Evolutionary conservation across 371 early-diverging fungal genomes (phyloP).

Genomic region (Rhizopus delemar): DNA sequence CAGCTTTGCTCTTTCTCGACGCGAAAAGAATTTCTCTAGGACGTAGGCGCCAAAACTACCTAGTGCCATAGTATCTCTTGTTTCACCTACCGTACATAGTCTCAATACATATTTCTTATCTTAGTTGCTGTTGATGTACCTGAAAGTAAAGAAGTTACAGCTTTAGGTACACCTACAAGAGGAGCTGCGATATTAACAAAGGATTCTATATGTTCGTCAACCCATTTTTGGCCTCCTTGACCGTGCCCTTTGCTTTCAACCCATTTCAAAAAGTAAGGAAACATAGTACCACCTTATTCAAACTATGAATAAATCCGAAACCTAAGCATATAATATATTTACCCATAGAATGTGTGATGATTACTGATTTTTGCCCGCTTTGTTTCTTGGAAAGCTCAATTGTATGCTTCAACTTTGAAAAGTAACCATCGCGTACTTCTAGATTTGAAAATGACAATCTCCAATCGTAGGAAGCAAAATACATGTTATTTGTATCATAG

Average conservation of each 20-base stretch:
- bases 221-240: conserved; percentile 79
- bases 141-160: conserved; percentile 71
- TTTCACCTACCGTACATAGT: conserved; percentile 59
- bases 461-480: conserved; percentile 94
- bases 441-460: conserved; percentile 79
- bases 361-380: conserved; percentile 63
- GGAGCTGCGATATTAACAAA: conserved; percentile 91
- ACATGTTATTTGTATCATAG: conserved; percentile 87
- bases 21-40: conserved; percentile 85
- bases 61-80: conserved; percentile 84
- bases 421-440: conserved; percentile 85
- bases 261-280: conserved; percentile 92
- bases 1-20: conserved; percentile 72
- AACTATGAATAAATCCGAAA: too few relatives aligned
- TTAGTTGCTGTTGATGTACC: neutral
- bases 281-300: conserved; percentile 45
- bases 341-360: conserved; percentile 73
- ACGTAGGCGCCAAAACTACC: conserved; percentile 77
- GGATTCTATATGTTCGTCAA: conserved; percentile 77
- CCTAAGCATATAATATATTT: conserved; percentile 1
- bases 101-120: neutral
- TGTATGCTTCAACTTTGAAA: conserved; percentile 73
- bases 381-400: conserved; percentile 65
- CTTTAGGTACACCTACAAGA: conserved; percentile 88
- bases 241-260: conserved; percentile 77